Percentiles rank a stretch among this genome's conserved stretches.
Evolutionary conservation across 768 basidiomycete species (phyloP).

Genomic region (Glaciozyma antarctica): DNA sequence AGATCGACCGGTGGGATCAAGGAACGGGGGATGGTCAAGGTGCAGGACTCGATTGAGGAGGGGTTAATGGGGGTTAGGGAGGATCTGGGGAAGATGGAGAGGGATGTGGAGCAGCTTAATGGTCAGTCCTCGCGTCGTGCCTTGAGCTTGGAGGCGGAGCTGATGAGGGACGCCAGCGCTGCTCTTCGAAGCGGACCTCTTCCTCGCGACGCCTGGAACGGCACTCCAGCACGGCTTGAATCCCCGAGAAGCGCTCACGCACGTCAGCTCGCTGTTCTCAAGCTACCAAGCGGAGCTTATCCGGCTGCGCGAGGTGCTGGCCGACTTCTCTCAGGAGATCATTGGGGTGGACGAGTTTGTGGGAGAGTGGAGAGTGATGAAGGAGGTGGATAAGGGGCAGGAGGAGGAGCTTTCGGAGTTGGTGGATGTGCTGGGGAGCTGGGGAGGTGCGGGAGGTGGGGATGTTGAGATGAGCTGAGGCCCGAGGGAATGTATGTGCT

Average conservation of each 20-base stretch:
- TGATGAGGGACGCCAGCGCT: background rate
- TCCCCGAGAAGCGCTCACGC: slow-evolving; percentile 26
- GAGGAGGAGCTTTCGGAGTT: slow-evolving; percentile 26
- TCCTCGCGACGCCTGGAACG: slow-evolving; percentile 16
- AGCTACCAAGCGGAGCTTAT: slow-evolving; percentile 30
- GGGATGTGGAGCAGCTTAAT: slow-evolving; percentile 23
- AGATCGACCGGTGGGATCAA: slow-evolving; percentile 26
- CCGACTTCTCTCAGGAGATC: slow-evolving; percentile 30
- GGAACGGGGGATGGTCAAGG: slow-evolving; percentile 15
- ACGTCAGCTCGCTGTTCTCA: slow-evolving; percentile 22
- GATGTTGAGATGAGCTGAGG: slow-evolving; percentile 25
- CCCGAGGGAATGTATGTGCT: background rate
- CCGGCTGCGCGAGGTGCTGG: slow-evolving; percentile 25
- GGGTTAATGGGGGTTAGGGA: slow-evolving; percentile 21
- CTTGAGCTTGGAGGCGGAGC: no score
- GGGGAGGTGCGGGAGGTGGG: slow-evolving; percentile 17
- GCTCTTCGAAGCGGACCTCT: slow-evolving; percentile 29
- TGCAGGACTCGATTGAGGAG: slow-evolving; percentile 29
- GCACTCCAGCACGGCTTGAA: slow-evolving; percentile 25
- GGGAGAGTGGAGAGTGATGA: slow-evolving; percentile 29
- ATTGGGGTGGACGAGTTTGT: slow-evolving; percentile 27
- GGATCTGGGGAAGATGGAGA: slow-evolving; percentile 27
- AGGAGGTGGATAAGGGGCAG: slow-evolving; percentile 30
- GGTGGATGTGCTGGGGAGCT: slow-evolving; percentile 27
- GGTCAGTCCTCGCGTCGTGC: no score